Evolutionary conservation across 2,329 filamentous ascomycete genomes (phyloP).

Genomic region (Dactylonectria estremocensis): DNA sequence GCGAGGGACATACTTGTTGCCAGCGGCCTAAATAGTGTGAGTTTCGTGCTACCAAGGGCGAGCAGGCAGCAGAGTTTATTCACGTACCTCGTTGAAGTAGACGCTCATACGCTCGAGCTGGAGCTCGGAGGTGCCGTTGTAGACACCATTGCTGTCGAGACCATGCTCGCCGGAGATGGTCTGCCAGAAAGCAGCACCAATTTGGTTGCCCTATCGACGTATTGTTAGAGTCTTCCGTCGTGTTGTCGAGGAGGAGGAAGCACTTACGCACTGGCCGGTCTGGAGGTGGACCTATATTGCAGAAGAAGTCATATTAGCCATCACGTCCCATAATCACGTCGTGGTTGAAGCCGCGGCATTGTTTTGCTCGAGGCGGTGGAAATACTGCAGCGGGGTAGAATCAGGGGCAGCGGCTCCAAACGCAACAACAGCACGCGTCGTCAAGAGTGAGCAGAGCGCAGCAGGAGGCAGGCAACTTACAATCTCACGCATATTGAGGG

Average conservation of each 20-base stretch:
- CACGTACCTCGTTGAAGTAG: conserved; percentile 87
- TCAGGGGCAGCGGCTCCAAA: conserved; percentile 51
- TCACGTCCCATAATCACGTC: conserved; percentile 43
- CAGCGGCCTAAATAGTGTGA: conserved; percentile 77
- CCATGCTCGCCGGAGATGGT: conserved; percentile 93
- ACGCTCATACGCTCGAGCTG: conserved; percentile 99
- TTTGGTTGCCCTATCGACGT: conserved; percentile 93
- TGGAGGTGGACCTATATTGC: conserved; percentile 96
- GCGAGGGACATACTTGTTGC: conserved; percentile 99
- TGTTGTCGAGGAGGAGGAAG: conserved; percentile 18
- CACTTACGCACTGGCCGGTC: conserved; percentile 97
- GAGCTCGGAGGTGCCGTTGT: conserved; percentile 98
- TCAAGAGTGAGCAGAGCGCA: conserved; percentile 36
- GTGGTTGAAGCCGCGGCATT: conserved; percentile 31
- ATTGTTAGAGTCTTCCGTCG: conserved; percentile 52
- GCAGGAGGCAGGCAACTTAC: conserved; percentile 26
- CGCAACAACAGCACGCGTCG: conserved; percentile 59
- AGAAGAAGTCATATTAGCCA: conserved; percentile 68
- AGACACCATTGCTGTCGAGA: conserved; percentile 97
- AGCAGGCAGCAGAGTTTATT: not conserved
- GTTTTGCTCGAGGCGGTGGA: conserved; percentile 36
- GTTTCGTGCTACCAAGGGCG: conserved; percentile 15
- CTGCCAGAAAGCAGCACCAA: conserved; percentile 99
- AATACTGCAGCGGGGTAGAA: conserved; percentile 55
- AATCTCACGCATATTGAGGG: conserved; percentile 73